A percentile compares a stretch with the other conserved stretches of the same genome.
Evolutionary conservation across 1,139 yeast species (phyloP).

Genomic region (Lodderomyces metapsilosis): DNA sequence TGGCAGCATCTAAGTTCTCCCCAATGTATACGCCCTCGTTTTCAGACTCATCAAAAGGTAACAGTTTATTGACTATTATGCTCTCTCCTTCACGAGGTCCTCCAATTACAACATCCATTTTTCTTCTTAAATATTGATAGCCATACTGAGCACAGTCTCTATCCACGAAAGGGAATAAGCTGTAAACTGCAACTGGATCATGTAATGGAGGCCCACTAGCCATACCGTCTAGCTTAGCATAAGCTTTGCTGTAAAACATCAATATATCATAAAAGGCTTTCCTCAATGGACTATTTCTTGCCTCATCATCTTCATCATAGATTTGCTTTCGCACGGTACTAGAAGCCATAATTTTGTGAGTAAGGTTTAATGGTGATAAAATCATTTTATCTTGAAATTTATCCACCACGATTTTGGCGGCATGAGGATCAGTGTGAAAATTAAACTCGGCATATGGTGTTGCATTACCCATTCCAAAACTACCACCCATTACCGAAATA

Average conservation of each 20-base stretch:
- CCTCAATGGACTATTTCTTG: conserved; percentile 33
- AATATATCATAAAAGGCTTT: conserved; percentile 57
- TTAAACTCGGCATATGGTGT: conserved; percentile 76
- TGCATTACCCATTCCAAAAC: conserved; percentile 45
- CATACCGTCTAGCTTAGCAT: conserved; percentile 41
- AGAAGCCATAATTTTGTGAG: conserved; percentile 68
- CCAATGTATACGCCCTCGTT: conserved; percentile 48
- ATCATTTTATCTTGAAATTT: conserved; percentile 45
- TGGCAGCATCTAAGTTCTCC: conserved; percentile 38
- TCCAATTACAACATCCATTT: conserved; percentile 23
- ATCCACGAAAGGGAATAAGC: conserved; percentile 47
- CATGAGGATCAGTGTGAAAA: conserved; percentile 71
- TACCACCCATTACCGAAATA: conserved; percentile 78
- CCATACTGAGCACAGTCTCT: conserved; percentile 28
- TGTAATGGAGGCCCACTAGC: conserved; percentile 73
- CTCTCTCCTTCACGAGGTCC: conserved; percentile 38
- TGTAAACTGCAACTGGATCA: conserved; percentile 74
- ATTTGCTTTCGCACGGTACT: conserved; percentile 34
- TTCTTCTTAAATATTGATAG: conserved; percentile 29
- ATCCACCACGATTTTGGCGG: conserved; percentile 60
- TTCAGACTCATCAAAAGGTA: conserved; percentile 24
- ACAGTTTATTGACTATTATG: conserved; percentile 24
- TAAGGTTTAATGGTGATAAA: conserved; percentile 66
- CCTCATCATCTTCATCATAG: conserved; percentile 17
- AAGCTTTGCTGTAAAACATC: conserved; percentile 39